These are phyloP conservation scores for Jimgerdemannia lactiflua DNA, from an alignment of 192 early-diverging fungal genomes.

Conservation along the genomic window DNA sequence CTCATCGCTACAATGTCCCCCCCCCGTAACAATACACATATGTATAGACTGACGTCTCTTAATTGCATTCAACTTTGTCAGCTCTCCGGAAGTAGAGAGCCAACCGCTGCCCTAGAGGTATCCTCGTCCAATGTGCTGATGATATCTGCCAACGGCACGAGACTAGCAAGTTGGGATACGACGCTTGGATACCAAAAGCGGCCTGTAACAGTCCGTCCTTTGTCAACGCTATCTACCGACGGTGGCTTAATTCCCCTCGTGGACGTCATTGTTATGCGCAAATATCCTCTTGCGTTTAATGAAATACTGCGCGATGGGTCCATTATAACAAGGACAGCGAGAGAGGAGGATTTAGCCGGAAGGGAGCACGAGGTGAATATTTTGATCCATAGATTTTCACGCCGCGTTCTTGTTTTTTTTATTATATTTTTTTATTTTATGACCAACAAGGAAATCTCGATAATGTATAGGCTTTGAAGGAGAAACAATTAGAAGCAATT, in stretches of 20 bases:
- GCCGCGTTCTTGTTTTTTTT: no score
- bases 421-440: no score
- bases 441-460: conserved; percentile 9
- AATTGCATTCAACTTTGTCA: conserved; percentile 13
- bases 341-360: conserved; percentile 46
- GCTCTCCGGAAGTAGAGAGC: conserved; percentile 18
- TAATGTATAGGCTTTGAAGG: background rate
- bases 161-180: conserved; percentile 57
- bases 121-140: conserved; percentile 24
- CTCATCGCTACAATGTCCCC: conserved; percentile 5
- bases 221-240: conserved; percentile 34
- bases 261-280: conserved; percentile 56
- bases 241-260: conserved; percentile 62
- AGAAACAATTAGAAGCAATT: background rate
- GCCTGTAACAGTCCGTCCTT: conserved; percentile 19
- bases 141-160: conserved; percentile 54
- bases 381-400: background rate
- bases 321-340: conserved; percentile 35
- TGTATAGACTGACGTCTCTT: no score
- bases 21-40: no score
- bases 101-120: conserved; percentile 36
- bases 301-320: conserved; percentile 47
- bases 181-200: conserved; percentile 54
- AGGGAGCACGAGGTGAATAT: conserved; percentile 25
- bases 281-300: conserved; percentile 47